These are phyloP conservation scores for Adansonia grandidieri DNA, from an alignment of 441 rosid genomes.

Conservation along the genomic window DNA sequence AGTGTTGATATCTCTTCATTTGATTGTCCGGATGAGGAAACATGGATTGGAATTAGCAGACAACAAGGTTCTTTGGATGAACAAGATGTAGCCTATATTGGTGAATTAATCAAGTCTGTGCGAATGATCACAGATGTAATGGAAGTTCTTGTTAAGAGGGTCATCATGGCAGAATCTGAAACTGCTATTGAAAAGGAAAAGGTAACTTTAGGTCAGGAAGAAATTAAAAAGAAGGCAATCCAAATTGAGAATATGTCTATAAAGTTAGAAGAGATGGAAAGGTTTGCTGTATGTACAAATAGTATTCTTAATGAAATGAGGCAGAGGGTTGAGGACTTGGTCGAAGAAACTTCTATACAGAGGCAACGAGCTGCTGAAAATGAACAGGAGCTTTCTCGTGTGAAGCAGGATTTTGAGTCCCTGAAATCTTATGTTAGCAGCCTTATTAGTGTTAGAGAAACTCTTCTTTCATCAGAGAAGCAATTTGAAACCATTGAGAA, in stretches of 20 bases:
- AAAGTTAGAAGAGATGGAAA: conserved; percentile 78
- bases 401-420: conserved; percentile 23
- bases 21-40: conserved; percentile 49
- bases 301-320: conserved; percentile 64
- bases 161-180: conserved; percentile 72
- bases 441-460: too few relatives aligned
- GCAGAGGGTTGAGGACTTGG: conserved; percentile 78
- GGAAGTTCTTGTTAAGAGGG: conserved; percentile 77
- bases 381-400: conserved; percentile 83
- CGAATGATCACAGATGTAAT: conserved; percentile 66
- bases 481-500: too few relatives aligned
- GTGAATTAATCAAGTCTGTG: conserved; percentile 63
- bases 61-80: conserved; percentile 47
- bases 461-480: too few relatives aligned
- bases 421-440: too few relatives aligned
- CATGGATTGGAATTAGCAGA: conserved; percentile 47
- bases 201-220: conserved; percentile 64
- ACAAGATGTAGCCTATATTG: conserved; percentile 55
- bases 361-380: conserved; percentile 79
- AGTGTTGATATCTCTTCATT: conserved; percentile 54
- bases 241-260: conserved; percentile 72
- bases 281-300: conserved; percentile 64
- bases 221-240: conserved; percentile 58
- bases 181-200: conserved; percentile 69
- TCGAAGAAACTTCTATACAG: conserved; percentile 81